Base-by-base conservation (phyloP, 2,329 filamentous ascomycete genomes). In the Daldinia eschscholtzii region DNA sequence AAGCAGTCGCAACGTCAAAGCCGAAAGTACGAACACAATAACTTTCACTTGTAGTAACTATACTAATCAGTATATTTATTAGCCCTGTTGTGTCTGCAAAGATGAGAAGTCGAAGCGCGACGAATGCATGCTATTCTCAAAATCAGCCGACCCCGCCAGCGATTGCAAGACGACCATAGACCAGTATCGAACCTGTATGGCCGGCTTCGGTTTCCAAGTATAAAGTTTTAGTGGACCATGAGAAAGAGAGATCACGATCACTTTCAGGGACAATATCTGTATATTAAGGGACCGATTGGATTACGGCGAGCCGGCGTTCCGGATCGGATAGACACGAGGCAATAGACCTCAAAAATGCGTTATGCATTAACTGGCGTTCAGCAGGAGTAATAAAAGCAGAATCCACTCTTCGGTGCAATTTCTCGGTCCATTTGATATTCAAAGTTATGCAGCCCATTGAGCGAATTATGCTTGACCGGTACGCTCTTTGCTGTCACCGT, bases 71-170 rank as follows among this genome's bases (percentile, higher is more conserved):
- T n/a, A 13, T 48, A 20, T 9, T 10, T 12, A 6, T 67, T 77
- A 98, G 93, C 95, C 95, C 48, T 98, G 96, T 88, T 98, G 96
- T 80, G 96, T 98, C 33, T 99, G 96, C 89, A 98, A 94, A 79
- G 89, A 96, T 50, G 94, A 99, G 81, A 99, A 99, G 82, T 86
- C 93, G 42, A 88, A 88, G 75, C 93, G 96, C 71, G 96, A 99
- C 83, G 94, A 99, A 83, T 99, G 96, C 86, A 98, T 99, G 95
- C 92, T 99, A 64, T 98, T 98, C 85, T 97, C 93, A 63, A 94
- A 89, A 70, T 87, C 92, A 68, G 87, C 91, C 77, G 92, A 98
- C 78, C 93, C 96, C 42, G 88, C 93, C 76, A 87, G 89, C 77
- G 94, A 97, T 76, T 99, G 96, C 86, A 87, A 90, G 81, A 87